These are phyloP conservation scores for Allium sativum DNA, from an alignment of 106 monocot species.

Conservation along the genomic window DNA sequence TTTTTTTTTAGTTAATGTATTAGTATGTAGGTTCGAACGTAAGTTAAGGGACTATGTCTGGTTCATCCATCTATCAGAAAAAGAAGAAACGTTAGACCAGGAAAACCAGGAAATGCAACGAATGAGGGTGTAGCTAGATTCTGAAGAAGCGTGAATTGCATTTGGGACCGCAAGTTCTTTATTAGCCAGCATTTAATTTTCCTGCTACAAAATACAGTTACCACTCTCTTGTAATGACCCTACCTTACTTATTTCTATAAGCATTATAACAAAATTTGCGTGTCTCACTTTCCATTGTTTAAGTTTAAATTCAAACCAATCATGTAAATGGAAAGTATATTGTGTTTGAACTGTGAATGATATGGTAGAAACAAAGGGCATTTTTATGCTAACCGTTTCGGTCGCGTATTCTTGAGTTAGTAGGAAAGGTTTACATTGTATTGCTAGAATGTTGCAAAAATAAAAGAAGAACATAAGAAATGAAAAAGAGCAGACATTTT, in stretches of 20 bases:
- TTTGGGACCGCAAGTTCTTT: background rate
- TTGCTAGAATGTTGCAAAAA: too few species aligned
- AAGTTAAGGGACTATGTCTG: background rate
- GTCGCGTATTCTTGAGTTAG: too few species aligned
- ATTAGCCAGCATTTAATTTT: slow-evolving; percentile 1
- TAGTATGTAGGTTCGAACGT: background rate
- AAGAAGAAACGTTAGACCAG: background rate
- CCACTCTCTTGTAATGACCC: slow-evolving; percentile 1
- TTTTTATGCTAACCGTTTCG: too few species aligned
- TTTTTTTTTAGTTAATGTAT: background rate
- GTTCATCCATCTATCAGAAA: background rate
- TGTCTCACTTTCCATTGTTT: background rate
- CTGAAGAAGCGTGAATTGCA: background rate
- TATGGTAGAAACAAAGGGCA: too few species aligned
- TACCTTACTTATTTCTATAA: background rate
- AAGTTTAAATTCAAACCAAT: too few species aligned
- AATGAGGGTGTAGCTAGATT: slow-evolving; percentile 2
- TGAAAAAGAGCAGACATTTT: too few species aligned
- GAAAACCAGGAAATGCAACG: background rate
- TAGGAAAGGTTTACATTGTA: too few species aligned
- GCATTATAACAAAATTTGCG: background rate
- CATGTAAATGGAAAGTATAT: too few species aligned
- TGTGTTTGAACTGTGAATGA: too few species aligned
- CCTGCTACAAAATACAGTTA: background rate
- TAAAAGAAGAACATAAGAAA: too few species aligned